These are phyloP conservation scores for Lentinula edodes DNA, from an alignment of 768 basidiomycete genomes.

Conservation along the genomic window DNA sequence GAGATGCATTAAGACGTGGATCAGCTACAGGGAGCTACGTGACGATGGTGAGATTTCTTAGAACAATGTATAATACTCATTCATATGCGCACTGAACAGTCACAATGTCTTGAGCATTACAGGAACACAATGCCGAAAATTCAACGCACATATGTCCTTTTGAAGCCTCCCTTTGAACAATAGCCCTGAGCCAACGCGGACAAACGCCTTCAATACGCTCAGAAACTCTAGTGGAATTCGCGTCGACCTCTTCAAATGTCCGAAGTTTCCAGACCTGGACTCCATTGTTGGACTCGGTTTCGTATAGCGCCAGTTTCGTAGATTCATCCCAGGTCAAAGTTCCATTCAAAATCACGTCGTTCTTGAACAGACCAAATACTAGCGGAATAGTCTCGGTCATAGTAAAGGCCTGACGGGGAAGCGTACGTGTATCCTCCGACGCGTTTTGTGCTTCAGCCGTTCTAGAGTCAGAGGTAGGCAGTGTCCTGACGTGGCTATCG, in stretches of 20 bases:
- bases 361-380: conserved; percentile 23
- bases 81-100: not conserved
- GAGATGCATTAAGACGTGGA: too few relatives aligned
- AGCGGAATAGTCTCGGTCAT: conserved; percentile 27
- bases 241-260: conserved; percentile 20
- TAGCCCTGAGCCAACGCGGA: conserved; percentile 17
- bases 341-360: conserved; percentile 21
- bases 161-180: conserved; percentile 20
- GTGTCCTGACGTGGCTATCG: conserved; percentile 12
- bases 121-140: not conserved
- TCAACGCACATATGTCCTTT: conserved; percentile 20
- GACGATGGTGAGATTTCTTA: not conserved
- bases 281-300: conserved; percentile 16
- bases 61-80: not conserved
- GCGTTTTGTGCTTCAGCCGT: not conserved
- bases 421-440: not conserved
- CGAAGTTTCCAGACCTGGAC: conserved; percentile 25
- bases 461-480: not conserved
- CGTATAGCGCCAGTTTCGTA: conserved; percentile 22
- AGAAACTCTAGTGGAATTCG: conserved; percentile 20
- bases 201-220: conserved; percentile 27
- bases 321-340: conserved; percentile 28
- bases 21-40: too few relatives aligned
- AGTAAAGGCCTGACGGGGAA: conserved; percentile 24
- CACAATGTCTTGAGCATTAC: too few relatives aligned